phyloP scores from a whole-genome alignment of 176 grass and related monocot genomes.

The Melocanna baccifera region DNA sequence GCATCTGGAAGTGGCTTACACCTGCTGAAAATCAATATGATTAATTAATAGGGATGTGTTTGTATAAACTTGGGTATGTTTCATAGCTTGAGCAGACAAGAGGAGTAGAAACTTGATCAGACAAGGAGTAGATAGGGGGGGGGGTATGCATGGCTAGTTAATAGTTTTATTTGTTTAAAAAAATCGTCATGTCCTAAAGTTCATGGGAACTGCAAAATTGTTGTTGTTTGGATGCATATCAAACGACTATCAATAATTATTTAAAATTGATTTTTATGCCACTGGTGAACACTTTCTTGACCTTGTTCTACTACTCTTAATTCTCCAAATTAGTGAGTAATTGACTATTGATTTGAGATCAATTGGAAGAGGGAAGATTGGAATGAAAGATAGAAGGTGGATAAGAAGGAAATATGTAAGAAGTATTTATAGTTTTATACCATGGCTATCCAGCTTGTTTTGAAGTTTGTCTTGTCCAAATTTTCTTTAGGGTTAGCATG shows the following conservation, averaged over 20 bases:
- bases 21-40: background rate
- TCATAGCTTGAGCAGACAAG: too few relatives aligned
- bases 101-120: too few relatives aligned
- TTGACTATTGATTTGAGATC: background rate
- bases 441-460: background rate
- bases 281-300: background rate
- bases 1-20: background rate
- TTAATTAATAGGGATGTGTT: background rate
- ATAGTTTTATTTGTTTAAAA: background rate
- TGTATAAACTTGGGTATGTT: background rate
- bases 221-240: background rate
- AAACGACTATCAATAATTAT: background rate
- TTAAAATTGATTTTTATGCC: background rate
- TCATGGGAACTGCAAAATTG: background rate
- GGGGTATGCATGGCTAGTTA: background rate
- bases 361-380: background rate
- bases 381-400: background rate
- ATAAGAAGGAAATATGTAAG: background rate
- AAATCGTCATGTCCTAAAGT: background rate
- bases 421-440: background rate
- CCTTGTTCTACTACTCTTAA: background rate
- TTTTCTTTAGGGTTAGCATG: background rate
- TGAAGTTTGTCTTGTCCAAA: background rate
- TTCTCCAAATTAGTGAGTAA: background rate
- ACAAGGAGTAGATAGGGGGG: background rate